These are phyloP conservation scores for Hygrophorus russula DNA, from an alignment of 768 basidiomycete species.

Conservation along the genomic window DNA sequence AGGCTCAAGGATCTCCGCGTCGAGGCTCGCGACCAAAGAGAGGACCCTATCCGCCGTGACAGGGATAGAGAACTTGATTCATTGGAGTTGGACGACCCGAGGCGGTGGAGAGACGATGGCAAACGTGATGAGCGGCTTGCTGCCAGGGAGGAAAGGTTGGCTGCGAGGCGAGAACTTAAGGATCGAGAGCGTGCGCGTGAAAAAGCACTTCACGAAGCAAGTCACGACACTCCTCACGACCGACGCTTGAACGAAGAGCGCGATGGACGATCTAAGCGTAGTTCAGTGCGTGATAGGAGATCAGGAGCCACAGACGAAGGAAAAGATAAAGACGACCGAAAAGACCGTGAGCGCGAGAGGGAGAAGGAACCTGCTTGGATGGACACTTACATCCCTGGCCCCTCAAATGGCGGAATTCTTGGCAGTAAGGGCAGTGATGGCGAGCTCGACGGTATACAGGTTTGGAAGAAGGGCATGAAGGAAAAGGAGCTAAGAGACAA, in stretches of 20 bases:
- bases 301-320: slow-evolving; percentile 26
- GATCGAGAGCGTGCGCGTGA: slow-evolving; percentile 29
- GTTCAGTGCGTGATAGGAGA: slow-evolving; percentile 48
- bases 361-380: slow-evolving; percentile 92
- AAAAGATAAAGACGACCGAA: slow-evolving; percentile 33
- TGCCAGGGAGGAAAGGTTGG: slow-evolving; percentile 44
- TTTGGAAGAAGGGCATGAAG: slow-evolving; percentile 78
- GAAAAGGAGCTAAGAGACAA: slow-evolving; percentile 58
- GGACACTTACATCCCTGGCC: slow-evolving; percentile 72
- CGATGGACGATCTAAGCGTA: slow-evolving; percentile 51
- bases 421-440: slow-evolving; percentile 51
- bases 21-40: slow-evolving; percentile 30
- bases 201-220: slow-evolving; percentile 27
- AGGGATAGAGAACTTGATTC: slow-evolving; percentile 32
- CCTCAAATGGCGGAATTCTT: slow-evolving; percentile 46
- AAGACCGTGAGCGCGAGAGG: slow-evolving; percentile 48
- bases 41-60: slow-evolving; percentile 21
- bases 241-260: slow-evolving; percentile 66
- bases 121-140: slow-evolving; percentile 68
- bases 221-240: slow-evolving; percentile 34
- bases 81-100: slow-evolving; percentile 50
- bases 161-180: slow-evolving; percentile 44
- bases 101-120: slow-evolving; percentile 77
- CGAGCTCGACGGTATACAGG: slow-evolving; percentile 75
- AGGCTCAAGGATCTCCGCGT: too few species aligned